phyloP scores from a whole-genome alignment of 176 grass and related monocot species.

The Aegilops longissima region DNA sequence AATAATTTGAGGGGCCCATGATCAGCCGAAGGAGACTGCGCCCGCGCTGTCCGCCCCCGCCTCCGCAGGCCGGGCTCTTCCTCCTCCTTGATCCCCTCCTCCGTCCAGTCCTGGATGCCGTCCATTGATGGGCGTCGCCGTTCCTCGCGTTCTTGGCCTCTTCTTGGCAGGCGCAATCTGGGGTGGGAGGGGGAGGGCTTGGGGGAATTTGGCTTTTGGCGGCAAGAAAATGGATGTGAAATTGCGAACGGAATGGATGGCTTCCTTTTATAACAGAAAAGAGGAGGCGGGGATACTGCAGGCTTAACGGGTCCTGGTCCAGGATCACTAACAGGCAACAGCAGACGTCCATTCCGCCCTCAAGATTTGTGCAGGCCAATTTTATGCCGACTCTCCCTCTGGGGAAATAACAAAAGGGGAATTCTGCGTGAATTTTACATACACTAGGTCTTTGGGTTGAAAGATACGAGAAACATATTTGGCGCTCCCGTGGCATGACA shows the following conservation, averaged over 20 bases:
- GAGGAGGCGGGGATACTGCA: no score
- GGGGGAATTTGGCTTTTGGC: slow-evolving; percentile 24
- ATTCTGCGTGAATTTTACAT: no score
- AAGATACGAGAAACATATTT: no score
- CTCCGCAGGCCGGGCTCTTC: background rate
- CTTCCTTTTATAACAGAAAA: background rate
- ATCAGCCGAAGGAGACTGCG: background rate
- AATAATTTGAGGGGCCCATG: background rate
- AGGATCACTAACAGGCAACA: background rate
- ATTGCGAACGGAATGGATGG: background rate
- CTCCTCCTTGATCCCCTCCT: slow-evolving; percentile 22
- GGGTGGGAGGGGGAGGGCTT: background rate
- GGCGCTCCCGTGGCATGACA: no score
- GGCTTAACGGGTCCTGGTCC: background rate
- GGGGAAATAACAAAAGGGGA: no score
- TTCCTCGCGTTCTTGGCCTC: slow-evolving; percentile 32
- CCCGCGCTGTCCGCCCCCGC: background rate
- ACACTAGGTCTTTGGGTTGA: no score
- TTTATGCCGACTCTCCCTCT: background rate
- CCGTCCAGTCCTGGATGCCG: background rate
- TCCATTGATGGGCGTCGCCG: slow-evolving; percentile 24
- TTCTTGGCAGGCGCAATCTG: slow-evolving; percentile 5
- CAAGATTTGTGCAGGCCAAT: background rate
- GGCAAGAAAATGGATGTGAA: slow-evolving; percentile 13
- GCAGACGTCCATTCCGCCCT: background rate